phyloP scores from a whole-genome alignment of 1,284 basidiomycete genomes.

The Austropuccinia psidii region DNA sequence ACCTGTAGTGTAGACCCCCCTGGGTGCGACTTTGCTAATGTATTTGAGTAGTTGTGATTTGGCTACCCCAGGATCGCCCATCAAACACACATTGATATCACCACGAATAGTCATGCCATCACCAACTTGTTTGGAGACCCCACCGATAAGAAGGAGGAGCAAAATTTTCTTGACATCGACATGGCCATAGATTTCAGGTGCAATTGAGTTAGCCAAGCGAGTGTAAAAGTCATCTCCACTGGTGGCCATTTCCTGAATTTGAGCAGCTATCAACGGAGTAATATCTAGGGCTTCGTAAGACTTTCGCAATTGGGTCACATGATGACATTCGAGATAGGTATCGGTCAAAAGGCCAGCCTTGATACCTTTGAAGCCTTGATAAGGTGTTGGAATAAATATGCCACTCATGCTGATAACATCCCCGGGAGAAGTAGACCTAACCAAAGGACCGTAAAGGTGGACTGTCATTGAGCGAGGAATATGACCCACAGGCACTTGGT shows the following conservation, averaged over 20 bases:
- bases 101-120: constrained; percentile 99
- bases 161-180: constrained; percentile 96
- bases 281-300: constrained; percentile 91
- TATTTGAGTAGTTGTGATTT: constrained; percentile 98
- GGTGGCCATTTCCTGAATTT: constrained; percentile 62
- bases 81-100: constrained; percentile 93
- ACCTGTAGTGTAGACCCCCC: constrained; percentile 96
- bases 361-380: constrained; percentile 76
- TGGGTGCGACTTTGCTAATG: constrained; percentile 94
- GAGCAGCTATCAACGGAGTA: constrained; percentile 70
- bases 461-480: constrained; percentile 97
- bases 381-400: constrained; percentile 80
- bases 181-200: constrained; percentile 98
- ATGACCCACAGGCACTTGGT: constrained; percentile 98
- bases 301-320: constrained; percentile 91
- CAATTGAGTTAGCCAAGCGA: constrained; percentile 68
- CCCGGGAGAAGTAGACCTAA: constrained; percentile 85
- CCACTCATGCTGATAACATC: constrained; percentile 89
- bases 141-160: constrained; percentile 86
- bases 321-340: constrained; percentile 87
- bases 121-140: constrained; percentile 85
- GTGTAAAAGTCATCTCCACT: constrained; percentile 71
- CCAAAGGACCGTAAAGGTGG: constrained; percentile 82
- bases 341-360: constrained; percentile 93
- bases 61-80: constrained; percentile 99